Evolutionary conservation across 73 alveolate species (phyloP).

Genomic region (Halteria grandinella): DNA sequence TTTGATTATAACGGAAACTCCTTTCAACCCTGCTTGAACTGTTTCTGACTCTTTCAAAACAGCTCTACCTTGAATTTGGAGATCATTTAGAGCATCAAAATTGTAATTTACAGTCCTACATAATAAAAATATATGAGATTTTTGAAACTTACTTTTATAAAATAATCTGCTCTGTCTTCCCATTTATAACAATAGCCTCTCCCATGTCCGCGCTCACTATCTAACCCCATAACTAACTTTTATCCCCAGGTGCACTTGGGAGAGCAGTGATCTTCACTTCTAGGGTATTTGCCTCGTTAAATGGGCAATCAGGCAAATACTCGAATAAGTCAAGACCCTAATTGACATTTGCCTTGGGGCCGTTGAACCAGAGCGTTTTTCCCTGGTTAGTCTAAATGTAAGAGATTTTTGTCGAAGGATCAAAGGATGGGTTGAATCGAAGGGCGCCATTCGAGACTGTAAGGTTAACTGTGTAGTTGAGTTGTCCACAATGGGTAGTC

Average conservation of each 20-base stretch:
- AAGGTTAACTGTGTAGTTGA: no score
- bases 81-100: slow-evolving; percentile 7
- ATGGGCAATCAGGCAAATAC: slow-evolving; percentile 39
- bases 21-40: not conserved
- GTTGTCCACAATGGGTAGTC: no score
- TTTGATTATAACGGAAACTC: not conserved
- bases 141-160: slow-evolving; percentile 8
- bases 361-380: no score
- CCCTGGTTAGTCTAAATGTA: no score
- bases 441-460: no score
- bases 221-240: slow-evolving; percentile 37
- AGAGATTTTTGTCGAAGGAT: no score
- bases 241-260: slow-evolving; percentile 4
- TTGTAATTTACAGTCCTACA: slow-evolving; percentile 7
- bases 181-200: not conserved
- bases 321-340: slow-evolving; percentile 25
- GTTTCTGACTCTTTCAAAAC: not conserved
- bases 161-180: slow-evolving; percentile 32
- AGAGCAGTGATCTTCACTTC: slow-evolving; percentile 26
- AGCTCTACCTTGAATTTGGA: slow-evolving; percentile 2
- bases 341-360: slow-evolving; percentile 4
- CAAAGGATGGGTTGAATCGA: no score
- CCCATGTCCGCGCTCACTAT: slow-evolving; percentile 47
- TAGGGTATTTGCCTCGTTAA: slow-evolving; percentile 1
- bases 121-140: not conserved